phyloP scores from a whole-genome alignment of 352 stramenopile species.

The Pythium dissimile region DNA sequence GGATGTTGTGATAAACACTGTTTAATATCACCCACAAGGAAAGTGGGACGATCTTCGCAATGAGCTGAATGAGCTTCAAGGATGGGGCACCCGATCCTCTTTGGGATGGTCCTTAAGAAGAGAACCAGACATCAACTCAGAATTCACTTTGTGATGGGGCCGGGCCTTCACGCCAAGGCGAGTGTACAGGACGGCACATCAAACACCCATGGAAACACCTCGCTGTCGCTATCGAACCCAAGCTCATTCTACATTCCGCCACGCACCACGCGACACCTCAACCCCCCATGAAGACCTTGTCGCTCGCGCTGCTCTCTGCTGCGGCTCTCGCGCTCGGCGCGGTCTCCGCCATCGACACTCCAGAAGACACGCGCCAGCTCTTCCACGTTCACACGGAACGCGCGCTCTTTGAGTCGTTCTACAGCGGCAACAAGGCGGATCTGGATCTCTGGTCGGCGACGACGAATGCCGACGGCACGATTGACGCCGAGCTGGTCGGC shows the following conservation, averaged over 20 bases:
- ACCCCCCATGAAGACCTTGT: not conserved
- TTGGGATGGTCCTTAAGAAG: no score
- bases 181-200: not conserved
- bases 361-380: not conserved
- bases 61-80: no score
- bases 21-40: no score
- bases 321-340: not conserved
- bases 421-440: not conserved
- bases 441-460: constrained; percentile 13
- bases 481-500: constrained; percentile 11
- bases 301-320: not conserved
- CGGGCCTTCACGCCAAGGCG: no score
- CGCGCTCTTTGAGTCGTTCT: constrained; percentile 8
- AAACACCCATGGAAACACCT: no score
- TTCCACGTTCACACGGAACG: not conserved
- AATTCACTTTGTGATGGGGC: no score
- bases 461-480: constrained; percentile 5
- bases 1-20: no score
- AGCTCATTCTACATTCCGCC: not conserved
- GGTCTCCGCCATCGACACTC: not conserved
- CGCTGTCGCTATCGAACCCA: not conserved
- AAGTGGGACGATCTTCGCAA: no score
- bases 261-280: not conserved
- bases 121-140: no score
- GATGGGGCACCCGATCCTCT: no score